Evolutionary conservation across 2,329 filamentous ascomycete genomes (phyloP), one percentile per base, ranked within the genome.

Genomic region (Diaporthe citrichinensis): DNA sequence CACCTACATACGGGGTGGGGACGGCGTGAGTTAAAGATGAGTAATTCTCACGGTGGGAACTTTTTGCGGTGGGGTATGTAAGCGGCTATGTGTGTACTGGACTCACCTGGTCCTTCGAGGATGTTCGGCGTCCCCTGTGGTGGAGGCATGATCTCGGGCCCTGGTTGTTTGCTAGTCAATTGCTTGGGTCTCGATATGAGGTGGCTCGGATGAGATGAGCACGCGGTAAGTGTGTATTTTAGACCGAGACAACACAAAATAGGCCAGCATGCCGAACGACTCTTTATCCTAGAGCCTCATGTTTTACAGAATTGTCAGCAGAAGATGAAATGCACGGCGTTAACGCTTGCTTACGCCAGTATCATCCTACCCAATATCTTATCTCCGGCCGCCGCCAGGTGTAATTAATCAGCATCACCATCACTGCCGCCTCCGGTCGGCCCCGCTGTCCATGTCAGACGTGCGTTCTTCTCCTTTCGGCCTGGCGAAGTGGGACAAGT

Each of bases 81-180:
- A 36, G 44, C 44, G 23, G 51, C 15, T 25, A 36, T 34, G 23
- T 41, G 25, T 55, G 23, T 20, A 6, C 28, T 28, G 14, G 15
- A 58, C 72, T 58, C 14, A 74, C 72, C 72, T 71, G 62, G 72
- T 14, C 72, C 72, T 23, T 71, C 72, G 23, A 74, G 61, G 39
- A 39, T 17, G 44, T 74, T 74, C 17, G 62, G 39, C 4, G 61
- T 71, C 49, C 72, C 72, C 41, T 74, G 62, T 1, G 61, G 72
- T 58, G 72, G 72, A 49, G 62, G 61, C 72, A 74, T 74, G 31
- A 8, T 74, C 20, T n/a, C 36, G 20, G 10, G 31, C 10, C 10
- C 5, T 71, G 10, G 28, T 20, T 28, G 57, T n/a, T 58, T 65
- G n/a, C 31, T 68, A n/a, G n/a, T n/a, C n/a, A 6, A n/a, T 20